A percentile compares a stretch with the other conserved stretches of the same genome.
These are phyloP conservation scores for Clitopilus passeckerianus DNA, from an alignment of 768 basidiomycete genomes.

Conservation along the genomic window DNA sequence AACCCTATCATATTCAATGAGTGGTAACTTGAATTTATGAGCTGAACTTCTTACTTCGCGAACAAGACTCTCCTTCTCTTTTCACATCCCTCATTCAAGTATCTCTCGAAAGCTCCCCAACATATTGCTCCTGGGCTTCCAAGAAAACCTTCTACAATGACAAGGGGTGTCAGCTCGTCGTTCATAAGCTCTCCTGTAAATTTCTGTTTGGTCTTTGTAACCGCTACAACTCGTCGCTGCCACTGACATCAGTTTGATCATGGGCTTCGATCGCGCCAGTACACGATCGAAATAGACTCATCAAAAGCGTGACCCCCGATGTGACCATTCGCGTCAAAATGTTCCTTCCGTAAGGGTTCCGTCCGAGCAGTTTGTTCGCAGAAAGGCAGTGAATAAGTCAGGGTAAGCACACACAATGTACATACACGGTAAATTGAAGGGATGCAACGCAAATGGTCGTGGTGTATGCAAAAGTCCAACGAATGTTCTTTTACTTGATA, in stretches of 20 bases:
- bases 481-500: neutral
- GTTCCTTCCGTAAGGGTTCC: neutral
- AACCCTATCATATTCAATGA: constrained; percentile 23
- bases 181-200: neutral
- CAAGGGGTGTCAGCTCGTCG: constrained; percentile 24
- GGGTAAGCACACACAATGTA: neutral
- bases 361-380: neutral
- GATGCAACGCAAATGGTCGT: neutral
- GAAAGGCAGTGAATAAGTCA: neutral
- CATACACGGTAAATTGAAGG: neutral
- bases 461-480: neutral
- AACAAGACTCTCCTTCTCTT: constrained; percentile 12
- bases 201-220: neutral
- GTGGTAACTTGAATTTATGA: neutral
- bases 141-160: constrained; percentile 47
- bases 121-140: constrained; percentile 27
- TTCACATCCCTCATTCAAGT: constrained; percentile 9
- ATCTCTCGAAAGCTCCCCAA: constrained; percentile 31
- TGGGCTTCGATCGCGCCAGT: neutral
- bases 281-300: neutral
- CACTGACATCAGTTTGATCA: neutral
- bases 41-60: neutral
- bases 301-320: neutral
- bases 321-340: neutral
- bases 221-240: neutral